A percentile compares a stretch with the other conserved stretches of the same genome.
phyloP scores from a whole-genome alignment of 768 basidiomycete genomes.

The Agaricus subrufescens region DNA sequence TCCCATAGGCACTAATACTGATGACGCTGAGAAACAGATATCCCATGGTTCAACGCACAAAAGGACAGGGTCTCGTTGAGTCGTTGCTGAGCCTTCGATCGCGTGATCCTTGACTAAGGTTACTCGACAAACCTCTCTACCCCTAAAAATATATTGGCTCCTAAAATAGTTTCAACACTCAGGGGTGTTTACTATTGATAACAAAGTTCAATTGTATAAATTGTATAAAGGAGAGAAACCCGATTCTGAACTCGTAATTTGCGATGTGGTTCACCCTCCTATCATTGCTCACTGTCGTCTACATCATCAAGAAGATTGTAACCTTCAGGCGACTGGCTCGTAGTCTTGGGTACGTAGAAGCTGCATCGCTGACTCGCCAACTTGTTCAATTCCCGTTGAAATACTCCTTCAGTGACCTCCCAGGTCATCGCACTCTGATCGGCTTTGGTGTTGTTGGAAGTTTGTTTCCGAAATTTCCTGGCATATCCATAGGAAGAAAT shows the following conservation, averaged over 20 bases:
- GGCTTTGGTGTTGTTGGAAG: background rate
- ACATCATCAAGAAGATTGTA: background rate
- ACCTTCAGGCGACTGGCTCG: background rate
- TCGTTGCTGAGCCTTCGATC: conserved; percentile 18
- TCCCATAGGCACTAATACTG: background rate
- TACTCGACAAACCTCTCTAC: too few species aligned
- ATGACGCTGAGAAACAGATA: conserved; percentile 24
- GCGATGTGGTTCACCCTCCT: too few species aligned
- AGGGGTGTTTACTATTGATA: too few species aligned
- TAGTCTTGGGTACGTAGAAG: background rate
- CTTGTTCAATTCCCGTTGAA: background rate
- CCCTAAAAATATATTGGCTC: too few species aligned
- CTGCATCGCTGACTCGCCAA: background rate
- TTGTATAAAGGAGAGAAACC: too few species aligned
- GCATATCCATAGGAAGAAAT: background rate
- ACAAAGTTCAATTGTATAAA: too few species aligned
- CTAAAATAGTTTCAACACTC: too few species aligned
- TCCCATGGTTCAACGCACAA: conserved; percentile 36
- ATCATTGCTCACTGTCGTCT: background rate
- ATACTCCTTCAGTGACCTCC: background rate
- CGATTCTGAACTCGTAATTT: too few species aligned
- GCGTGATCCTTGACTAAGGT: too few species aligned
- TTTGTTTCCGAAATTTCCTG: background rate
- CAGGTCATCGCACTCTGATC: background rate
- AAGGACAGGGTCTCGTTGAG: conserved; percentile 39